Evolutionary conservation across 2,329 filamentous ascomycete species (phyloP).

Genomic region (Sporothrix brasiliensis): DNA sequence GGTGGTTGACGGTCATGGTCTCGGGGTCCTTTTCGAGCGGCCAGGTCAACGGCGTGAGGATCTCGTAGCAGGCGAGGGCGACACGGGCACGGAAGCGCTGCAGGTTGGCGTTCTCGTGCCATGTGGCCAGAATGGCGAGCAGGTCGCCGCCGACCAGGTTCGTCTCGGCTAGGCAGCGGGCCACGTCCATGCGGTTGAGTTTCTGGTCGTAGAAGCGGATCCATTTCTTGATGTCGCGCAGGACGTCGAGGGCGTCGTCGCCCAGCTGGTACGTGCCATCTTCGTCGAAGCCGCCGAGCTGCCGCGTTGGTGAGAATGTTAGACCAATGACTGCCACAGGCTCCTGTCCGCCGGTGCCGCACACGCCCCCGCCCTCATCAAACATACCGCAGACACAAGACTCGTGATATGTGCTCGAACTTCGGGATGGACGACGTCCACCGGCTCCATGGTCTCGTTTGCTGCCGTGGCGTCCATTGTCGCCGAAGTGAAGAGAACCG

Average conservation of each 20-base stretch:
- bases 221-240: conserved; percentile 95
- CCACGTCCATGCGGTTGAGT: conserved; percentile 90
- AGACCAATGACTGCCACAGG: background rate
- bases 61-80: conserved; percentile 82
- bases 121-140: conserved; percentile 82
- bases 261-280: conserved; percentile 84
- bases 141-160: conserved; percentile 91
- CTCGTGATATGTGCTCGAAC: conserved; percentile 92
- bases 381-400: conserved; percentile 84
- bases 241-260: conserved; percentile 87
- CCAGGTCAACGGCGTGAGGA: conserved; percentile 93
- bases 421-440: conserved; percentile 80
- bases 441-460: conserved; percentile 43
- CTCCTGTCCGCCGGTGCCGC: background rate
- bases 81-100: conserved; percentile 77
- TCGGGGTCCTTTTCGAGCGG: conserved; percentile 78
- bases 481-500: conserved; percentile 27
- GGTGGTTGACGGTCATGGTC: conserved; percentile 88
- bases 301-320: conserved; percentile 33
- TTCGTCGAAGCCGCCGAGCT: conserved; percentile 85
- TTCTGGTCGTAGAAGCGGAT: conserved; percentile 93
- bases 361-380: background rate
- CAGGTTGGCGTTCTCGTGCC: conserved; percentile 72
- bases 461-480: conserved; percentile 56
- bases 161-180: conserved; percentile 85